These are phyloP conservation scores for Silene noctiflora DNA, from an alignment of 179 eudicot species.

Conservation along the genomic window DNA sequence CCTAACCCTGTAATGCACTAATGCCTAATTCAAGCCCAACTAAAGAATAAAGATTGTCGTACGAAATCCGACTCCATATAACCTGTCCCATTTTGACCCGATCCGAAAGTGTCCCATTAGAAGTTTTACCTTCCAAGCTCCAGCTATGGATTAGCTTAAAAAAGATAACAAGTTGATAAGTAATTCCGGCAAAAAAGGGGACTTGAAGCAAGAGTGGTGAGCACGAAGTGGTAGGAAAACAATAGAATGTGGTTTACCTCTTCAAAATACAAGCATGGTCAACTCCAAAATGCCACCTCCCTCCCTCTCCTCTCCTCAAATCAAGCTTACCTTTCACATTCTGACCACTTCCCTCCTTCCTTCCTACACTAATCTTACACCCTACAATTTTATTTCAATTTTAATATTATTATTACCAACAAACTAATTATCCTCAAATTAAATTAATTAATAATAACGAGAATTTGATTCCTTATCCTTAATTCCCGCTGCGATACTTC, in stretches of 20 bases:
- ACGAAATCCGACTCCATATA: too few relatives aligned
- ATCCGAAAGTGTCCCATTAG: too few relatives aligned
- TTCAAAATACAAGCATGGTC: not conserved
- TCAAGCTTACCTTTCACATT: slow-evolving; percentile 7
- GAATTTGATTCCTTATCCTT: slow-evolving; percentile 8
- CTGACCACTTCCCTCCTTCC: slow-evolving; percentile 16
- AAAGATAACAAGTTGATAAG: not conserved
- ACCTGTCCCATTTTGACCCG: too few relatives aligned
- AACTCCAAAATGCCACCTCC: slow-evolving; percentile 2
- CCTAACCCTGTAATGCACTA: too few relatives aligned
- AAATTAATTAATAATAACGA: not conserved
- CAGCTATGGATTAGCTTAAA: too few relatives aligned
- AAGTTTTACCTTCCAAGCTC: too few relatives aligned
- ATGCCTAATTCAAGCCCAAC: too few relatives aligned
- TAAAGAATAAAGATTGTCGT: too few relatives aligned
- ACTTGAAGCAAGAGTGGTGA: slow-evolving; percentile 10
- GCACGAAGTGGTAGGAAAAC: slow-evolving; percentile 12
- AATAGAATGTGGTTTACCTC: not conserved
- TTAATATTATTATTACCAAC: not conserved
- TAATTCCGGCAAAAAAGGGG: not conserved
- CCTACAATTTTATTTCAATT: not conserved
- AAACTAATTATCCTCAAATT: not conserved
- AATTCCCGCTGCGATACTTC: slow-evolving; percentile 26
- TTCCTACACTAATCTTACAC: slow-evolving; percentile 14
- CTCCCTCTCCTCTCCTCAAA: slow-evolving; percentile 4